phyloP scores from a whole-genome alignment of 2,329 filamentous ascomycete genomes.

The Trichoderma oligosporum region DNA sequence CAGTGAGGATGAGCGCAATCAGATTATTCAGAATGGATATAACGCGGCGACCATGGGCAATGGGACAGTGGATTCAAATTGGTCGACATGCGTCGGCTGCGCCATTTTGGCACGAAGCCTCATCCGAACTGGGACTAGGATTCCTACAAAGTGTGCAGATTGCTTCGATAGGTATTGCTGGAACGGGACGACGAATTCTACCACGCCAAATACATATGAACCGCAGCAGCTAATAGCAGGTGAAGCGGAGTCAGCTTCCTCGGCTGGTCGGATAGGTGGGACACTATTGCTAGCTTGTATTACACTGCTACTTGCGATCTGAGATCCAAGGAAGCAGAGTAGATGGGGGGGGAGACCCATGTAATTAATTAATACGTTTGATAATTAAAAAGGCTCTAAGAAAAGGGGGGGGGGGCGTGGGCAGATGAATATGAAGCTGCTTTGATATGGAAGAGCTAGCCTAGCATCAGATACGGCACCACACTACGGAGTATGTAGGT shows the following conservation, averaged over 20 bases:
- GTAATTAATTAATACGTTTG: neutral
- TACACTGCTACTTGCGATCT: slow-evolving; percentile 2
- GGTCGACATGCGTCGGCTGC: slow-evolving; percentile 77
- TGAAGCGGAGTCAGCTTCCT: neutral
- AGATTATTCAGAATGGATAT: slow-evolving; percentile 76
- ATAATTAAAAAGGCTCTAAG: too few relatives aligned
- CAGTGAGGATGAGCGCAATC: slow-evolving; percentile 60
- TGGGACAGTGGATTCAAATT: slow-evolving; percentile 63
- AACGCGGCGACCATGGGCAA: slow-evolving; percentile 75
- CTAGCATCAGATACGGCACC: too few relatives aligned
- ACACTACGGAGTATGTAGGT: too few relatives aligned
- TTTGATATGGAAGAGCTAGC: too few relatives aligned
- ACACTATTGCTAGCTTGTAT: neutral
- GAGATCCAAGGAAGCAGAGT: neutral
- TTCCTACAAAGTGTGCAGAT: slow-evolving; percentile 64
- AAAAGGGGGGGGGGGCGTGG: too few relatives aligned
- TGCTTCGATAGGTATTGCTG: slow-evolving; percentile 83
- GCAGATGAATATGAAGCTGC: too few relatives aligned
- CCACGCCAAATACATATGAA: slow-evolving; percentile 16
- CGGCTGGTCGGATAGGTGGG: slow-evolving; percentile 1
- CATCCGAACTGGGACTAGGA: slow-evolving; percentile 56
- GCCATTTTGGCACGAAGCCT: slow-evolving; percentile 71
- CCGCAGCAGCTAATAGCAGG: slow-evolving; percentile 4
- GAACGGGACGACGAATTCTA: slow-evolving; percentile 58
- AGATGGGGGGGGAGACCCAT: neutral